Percentiles rank a stretch among this genome's conserved stretches.
Conservation (phyloP, 164 flowering plant species). For the Berberis vulgaris region DNA sequence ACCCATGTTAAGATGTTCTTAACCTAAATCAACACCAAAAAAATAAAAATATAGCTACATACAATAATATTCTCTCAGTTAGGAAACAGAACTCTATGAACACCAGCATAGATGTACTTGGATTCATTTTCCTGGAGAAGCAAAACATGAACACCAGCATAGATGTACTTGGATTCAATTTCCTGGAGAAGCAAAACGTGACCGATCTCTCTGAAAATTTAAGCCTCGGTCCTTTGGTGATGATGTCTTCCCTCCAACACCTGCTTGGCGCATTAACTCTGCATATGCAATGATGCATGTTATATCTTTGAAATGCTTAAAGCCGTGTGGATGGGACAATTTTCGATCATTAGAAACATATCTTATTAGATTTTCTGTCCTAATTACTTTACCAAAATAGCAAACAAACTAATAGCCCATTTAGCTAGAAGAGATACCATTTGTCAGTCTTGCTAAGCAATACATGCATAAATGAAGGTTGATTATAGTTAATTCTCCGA, state of each 20-base stretch:
- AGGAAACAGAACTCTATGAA: slow-evolving; percentile 9
- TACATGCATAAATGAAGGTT: no score
- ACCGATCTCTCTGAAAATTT: slow-evolving; percentile 30
- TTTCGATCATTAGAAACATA: no score
- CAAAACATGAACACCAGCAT: slow-evolving; percentile 17
- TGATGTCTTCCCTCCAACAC: slow-evolving; percentile 33
- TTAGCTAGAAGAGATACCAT: no score
- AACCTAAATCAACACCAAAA: slow-evolving; percentile 3
- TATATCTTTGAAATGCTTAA: background rate
- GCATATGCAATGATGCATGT: slow-evolving; percentile 3
- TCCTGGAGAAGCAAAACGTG: slow-evolving; percentile 36
- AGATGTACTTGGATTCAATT: slow-evolving; percentile 23
- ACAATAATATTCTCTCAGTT: slow-evolving; percentile 8
- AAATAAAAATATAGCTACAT: slow-evolving; percentile 18
- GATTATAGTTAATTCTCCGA: no score
- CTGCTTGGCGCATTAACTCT: slow-evolving; percentile 53
- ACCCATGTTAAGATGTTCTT: background rate
- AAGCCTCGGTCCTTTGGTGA: slow-evolving; percentile 41
- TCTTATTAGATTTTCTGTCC: background rate
- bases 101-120: slow-evolving; percentile 5
- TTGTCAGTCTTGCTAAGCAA: no score
- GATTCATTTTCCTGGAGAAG: slow-evolving; percentile 44
- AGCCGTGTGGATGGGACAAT: no score
- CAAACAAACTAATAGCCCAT: no score
- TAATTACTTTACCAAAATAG: no score